Evolutionary conservation across 257 asterid genomes (phyloP).

Genomic region (Plantago major): DNA sequence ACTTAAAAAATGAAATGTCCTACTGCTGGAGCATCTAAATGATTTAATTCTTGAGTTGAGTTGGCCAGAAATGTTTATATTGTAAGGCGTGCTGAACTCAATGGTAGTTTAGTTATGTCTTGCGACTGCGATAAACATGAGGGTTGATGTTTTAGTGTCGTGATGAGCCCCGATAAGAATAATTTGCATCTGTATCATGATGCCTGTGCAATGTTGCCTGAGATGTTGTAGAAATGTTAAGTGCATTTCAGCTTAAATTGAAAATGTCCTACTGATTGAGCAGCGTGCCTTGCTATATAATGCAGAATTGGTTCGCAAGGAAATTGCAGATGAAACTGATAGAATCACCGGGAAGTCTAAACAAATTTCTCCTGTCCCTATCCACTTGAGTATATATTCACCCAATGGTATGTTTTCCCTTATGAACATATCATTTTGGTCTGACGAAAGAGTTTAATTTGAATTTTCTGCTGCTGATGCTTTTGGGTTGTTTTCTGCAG

Average conservation of each 20-base stretch:
- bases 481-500: constrained; percentile 38
- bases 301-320: constrained; percentile 76
- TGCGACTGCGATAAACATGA: too few species aligned
- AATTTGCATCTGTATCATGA: too few species aligned
- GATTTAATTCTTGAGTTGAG: not conserved
- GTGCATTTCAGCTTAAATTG: not conserved
- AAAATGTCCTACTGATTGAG: not conserved
- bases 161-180: not conserved
- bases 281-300: constrained; percentile 15
- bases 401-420: constrained; percentile 53
- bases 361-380: constrained; percentile 87
- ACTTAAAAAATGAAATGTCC: too few species aligned
- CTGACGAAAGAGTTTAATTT: constrained; percentile 1
- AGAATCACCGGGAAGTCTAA: constrained; percentile 81
- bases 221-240: not conserved
- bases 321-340: constrained; percentile 90
- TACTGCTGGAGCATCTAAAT: too few species aligned
- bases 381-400: constrained; percentile 88
- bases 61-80: too few species aligned
- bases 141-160: too few species aligned
- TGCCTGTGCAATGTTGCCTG: too few species aligned
- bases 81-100: too few species aligned
- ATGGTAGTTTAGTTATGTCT: too few species aligned
- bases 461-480: constrained; percentile 9
- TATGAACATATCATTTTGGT: constrained; percentile 10